Evolutionary conservation across 208 protist species (phyloP).

Genomic region (Leishmania amazonensis): DNA sequence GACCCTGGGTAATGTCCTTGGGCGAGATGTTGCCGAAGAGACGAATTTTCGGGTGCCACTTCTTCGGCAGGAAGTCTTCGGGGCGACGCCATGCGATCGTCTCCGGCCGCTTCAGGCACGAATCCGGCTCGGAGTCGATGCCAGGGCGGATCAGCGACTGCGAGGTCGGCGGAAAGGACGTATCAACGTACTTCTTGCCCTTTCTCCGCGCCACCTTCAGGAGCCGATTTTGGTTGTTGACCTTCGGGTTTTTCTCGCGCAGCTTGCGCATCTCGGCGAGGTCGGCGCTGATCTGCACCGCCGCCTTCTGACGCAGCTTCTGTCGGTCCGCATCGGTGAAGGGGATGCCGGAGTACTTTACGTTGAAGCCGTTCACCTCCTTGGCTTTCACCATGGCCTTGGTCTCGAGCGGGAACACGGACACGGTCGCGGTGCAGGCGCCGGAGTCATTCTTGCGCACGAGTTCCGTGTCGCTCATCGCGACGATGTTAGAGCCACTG

Average conservation of each 20-base stretch:
- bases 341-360: slow-evolving; percentile 30
- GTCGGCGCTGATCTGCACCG: slow-evolving; percentile 22
- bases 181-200: slow-evolving; percentile 49
- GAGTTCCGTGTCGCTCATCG: slow-evolving; percentile 30
- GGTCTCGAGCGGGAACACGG: slow-evolving; percentile 46
- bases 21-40: slow-evolving; percentile 46
- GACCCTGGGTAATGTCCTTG: slow-evolving; percentile 71
- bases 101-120: slow-evolving; percentile 29
- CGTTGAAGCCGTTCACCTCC: slow-evolving; percentile 39
- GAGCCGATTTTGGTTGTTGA: slow-evolving; percentile 38
- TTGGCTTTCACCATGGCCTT: slow-evolving; percentile 43
- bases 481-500: slow-evolving; percentile 27
- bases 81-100: slow-evolving; percentile 54
- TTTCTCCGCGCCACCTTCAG: slow-evolving; percentile 38
- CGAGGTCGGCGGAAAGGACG: slow-evolving; percentile 48
- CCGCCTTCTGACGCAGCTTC: slow-evolving; percentile 14
- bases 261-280: slow-evolving; percentile 29
- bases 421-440: slow-evolving; percentile 34
- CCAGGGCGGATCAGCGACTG: slow-evolving; percentile 51
- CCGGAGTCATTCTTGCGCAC: slow-evolving; percentile 26
- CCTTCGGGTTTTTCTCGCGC: slow-evolving; percentile 21
- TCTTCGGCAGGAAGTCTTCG: slow-evolving; percentile 49
- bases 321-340: slow-evolving; percentile 33
- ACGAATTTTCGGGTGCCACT: slow-evolving; percentile 45
- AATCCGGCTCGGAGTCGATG: slow-evolving; percentile 35